Evolutionary conservation across 176 grass and related monocot genomes (phyloP).

Genomic region (Carex scoparia): DNA sequence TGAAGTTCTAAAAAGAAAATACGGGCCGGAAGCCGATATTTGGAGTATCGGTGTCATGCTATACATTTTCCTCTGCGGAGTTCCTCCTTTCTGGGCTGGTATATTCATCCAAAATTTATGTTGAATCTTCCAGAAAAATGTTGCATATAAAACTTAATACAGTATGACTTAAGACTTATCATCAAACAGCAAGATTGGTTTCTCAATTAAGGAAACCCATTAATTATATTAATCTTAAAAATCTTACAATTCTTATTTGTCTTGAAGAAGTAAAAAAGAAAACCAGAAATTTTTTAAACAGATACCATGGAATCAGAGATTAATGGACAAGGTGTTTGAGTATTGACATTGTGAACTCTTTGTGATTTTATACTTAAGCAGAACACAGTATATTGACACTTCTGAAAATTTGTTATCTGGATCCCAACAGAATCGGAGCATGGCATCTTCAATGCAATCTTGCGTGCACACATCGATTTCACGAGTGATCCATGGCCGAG

Average conservation of each 20-base stretch:
- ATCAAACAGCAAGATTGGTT: background rate
- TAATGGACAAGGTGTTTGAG: background rate
- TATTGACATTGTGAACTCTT: background rate
- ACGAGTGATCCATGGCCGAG: slow-evolving; percentile 58
- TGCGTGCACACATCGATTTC: slow-evolving; percentile 51
- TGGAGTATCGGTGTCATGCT: slow-evolving; percentile 87
- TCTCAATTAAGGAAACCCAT: background rate
- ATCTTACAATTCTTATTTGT: background rate
- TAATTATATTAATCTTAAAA: background rate
- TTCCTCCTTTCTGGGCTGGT: slow-evolving; percentile 78
- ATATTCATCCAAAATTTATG: background rate
- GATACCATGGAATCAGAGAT: background rate
- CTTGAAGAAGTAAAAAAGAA: background rate
- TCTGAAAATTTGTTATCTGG: background rate
- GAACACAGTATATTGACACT: background rate
- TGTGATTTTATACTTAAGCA: background rate
- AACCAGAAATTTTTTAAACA: background rate
- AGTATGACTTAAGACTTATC: background rate
- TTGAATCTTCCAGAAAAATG: background rate
- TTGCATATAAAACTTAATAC: background rate
- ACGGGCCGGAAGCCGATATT: slow-evolving; percentile 63
- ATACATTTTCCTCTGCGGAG: slow-evolving; percentile 81
- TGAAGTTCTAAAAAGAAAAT: slow-evolving; percentile 70
- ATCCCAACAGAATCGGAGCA: slow-evolving; percentile 43
- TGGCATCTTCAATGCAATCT: slow-evolving; percentile 70